Base-by-base conservation (phyloP, 2,329 filamentous ascomycete species). In the Rhinocladiella mackenziei region DNA sequence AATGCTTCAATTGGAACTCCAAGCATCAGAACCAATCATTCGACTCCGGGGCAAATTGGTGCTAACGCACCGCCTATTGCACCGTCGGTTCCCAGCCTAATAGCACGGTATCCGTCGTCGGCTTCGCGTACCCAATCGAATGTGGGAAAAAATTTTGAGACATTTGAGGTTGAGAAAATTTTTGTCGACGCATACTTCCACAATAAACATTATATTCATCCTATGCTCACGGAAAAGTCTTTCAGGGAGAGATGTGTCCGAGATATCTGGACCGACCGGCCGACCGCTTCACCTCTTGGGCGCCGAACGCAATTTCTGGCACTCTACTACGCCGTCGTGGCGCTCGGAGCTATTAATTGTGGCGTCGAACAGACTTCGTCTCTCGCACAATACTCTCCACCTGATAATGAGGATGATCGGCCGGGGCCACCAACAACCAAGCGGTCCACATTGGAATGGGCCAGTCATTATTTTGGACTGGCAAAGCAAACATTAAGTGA, bases 241-340 rank as follows among this genome's bases (percentile, higher is more conserved):
- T 60, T 60, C 34, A 54, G 55, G 51, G 43, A 39, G 31, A 49
- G 51, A 13, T 60, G 56, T 28, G 51, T 55, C 33, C 39, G 41
- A 14, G 56, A 60, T 26, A 49, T 58, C 15, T 58, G 56, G 38
- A 31, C 42, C 4, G 17, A 30, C 19, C 23, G 38, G 10, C 22
- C 22, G 10, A 18, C 29, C 7, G 20, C 13, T 4, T 13, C n/a
- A 13, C 14, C 11, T 19, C 14, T 19, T n/a, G 17, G 14, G 19
- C 50, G 39, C 30, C 49, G 49, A 31, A 53, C 46, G 8, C 51
- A 45, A 23, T 58, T 62, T 25, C 36, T 54, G 6, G 55, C 57
- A 10, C 45, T 62, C 5, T 62, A 60, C 48, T 56, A 60, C 36
- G 54, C 59, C 1, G 56, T 61, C 8, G 51, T 61, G 17, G 59